Conservation (phyloP, 768 basidiomycete species). For the Lepiota venenata region DNA sequence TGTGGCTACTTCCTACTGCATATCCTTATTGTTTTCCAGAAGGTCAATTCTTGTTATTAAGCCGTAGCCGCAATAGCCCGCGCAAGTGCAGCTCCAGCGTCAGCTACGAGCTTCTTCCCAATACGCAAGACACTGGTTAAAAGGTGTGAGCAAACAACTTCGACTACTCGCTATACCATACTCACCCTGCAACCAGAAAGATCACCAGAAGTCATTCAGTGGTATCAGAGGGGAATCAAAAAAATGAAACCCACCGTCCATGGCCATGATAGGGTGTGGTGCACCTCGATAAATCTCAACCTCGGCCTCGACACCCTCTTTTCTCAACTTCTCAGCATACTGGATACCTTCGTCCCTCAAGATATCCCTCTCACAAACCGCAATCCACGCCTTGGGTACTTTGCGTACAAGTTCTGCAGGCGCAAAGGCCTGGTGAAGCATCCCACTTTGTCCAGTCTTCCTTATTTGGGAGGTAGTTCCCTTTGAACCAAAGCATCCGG, state of each 20-base stretch:
- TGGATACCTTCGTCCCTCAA: conserved; percentile 62
- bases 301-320: conserved; percentile 50
- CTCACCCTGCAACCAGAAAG: conserved; percentile 5
- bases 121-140: background rate
- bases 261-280: conserved; percentile 72
- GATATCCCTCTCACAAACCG: conserved; percentile 63
- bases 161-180: background rate
- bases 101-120: conserved; percentile 11
- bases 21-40: too few species aligned
- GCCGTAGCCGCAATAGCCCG: background rate
- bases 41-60: too few species aligned
- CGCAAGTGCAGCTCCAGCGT: conserved; percentile 7
- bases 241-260: conserved; percentile 53
- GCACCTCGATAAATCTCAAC: conserved; percentile 56
- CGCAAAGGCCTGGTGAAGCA: conserved; percentile 68
- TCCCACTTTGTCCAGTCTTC: conserved; percentile 63
- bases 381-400: conserved; percentile 59
- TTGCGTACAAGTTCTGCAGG: conserved; percentile 49
- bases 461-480: conserved; percentile 63
- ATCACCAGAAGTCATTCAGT: background rate
- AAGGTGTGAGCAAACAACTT: background rate
- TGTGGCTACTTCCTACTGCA: too few species aligned
- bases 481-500: conserved; percentile 74
- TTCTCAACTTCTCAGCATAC: conserved; percentile 55
- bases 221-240: background rate